Evolutionary conservation across 441 rosid genomes (phyloP), one percentile per base, ranked within the genome.

Genomic region (Erodium texanum): DNA sequence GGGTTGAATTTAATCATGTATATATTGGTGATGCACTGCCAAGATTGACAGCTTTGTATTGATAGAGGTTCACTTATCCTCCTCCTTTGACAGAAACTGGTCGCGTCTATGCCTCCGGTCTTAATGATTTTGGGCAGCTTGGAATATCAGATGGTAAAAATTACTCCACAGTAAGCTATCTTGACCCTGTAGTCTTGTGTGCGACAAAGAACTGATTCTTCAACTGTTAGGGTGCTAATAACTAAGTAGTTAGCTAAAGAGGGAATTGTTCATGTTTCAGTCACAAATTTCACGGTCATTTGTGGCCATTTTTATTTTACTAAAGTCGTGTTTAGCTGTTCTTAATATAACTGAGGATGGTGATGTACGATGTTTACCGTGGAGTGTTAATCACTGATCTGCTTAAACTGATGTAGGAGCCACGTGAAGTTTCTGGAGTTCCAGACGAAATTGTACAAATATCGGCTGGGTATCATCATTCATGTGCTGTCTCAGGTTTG

Each of bases 81-180:
- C 32, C 61, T 68, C 62, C 58, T 75, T 78, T 74, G 56, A 50
- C 91, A 89, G 97, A 90, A 76, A 78, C 81, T 56, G 91, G 96
- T 80, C 79, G 82, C 36, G 92, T 93, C 76, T 93, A 81, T 75
- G 90, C 98, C 59, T 76, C 92, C 15, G 98, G 98, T 71, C 97
- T 93, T 69, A 93, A 93, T 82, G 97, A 89, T 80, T 88, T 67
- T 65, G 96, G 98, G 65, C 96, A 93, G 85, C 92, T 93, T 65
- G 96, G 97, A 3, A 24, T 81, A 48, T 72, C 88, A 62, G 75
- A 82, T 54, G 69, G 66, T 70, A 64, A 64, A 68, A 34, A 75
- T 77, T 87, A 88, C 68, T 71, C 84, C 68, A 74, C 76, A 78
- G 96, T 92, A 83, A 65, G 80, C 54, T 82, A 62, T 45, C 38